Conservation (phyloP, 257 asterid genomes). For the Solanum arcanum region DNA sequence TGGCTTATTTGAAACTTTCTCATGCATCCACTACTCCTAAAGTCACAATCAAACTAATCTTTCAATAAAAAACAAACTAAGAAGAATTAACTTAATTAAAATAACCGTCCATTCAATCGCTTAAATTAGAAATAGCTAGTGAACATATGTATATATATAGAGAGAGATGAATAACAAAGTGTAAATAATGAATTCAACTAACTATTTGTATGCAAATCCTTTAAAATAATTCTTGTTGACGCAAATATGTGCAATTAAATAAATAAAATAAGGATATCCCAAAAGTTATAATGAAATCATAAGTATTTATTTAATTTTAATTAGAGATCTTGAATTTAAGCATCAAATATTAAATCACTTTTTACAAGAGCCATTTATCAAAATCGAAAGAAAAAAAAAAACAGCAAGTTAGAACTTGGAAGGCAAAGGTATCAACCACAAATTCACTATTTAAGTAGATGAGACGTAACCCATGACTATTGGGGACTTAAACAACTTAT, state of each 20-base stretch:
- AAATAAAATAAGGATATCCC: neutral
- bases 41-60: neutral
- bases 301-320: neutral
- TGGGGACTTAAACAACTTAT: neutral
- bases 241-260: neutral
- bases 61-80: neutral
- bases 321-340: neutral
- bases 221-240: neutral
- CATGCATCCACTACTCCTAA: neutral
- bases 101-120: too few relatives aligned
- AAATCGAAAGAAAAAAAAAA: neutral
- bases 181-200: too few relatives aligned
- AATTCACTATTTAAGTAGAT: neutral
- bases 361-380: neutral
- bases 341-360: fast-evolving
- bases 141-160: too few relatives aligned
- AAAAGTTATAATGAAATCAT: neutral
- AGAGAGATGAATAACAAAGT: too few relatives aligned
- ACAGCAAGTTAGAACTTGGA: neutral
- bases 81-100: neutral
- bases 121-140: too few relatives aligned
- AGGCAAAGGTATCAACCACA: neutral
- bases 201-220: neutral
- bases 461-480: neutral
- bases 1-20: too few relatives aligned